Conservation (phyloP, 352 stramenopile genomes). For the Pythium monospermum region DNA sequence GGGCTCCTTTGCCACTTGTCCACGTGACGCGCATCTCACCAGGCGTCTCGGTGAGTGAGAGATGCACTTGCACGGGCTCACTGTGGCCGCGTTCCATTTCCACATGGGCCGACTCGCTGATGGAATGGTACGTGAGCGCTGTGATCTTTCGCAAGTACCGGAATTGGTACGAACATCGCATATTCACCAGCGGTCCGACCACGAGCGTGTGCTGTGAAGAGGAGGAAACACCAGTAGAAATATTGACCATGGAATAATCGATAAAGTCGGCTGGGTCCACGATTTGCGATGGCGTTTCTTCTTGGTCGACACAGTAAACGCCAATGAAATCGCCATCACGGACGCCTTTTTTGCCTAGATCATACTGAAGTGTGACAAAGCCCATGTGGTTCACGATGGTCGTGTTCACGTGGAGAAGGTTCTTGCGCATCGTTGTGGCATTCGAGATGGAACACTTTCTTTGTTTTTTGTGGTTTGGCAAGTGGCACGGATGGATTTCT, state of each 20-base stretch:
- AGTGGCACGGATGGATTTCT: constrained; percentile 23
- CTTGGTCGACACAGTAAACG: constrained; percentile 34
- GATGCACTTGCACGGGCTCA: constrained; percentile 32
- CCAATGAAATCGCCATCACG: constrained; percentile 26
- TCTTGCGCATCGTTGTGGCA: not conserved
- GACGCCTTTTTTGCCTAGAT: constrained; percentile 1
- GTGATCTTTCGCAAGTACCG: constrained; percentile 21
- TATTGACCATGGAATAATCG: constrained; percentile 28
- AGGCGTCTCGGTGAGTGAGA: constrained; percentile 24
- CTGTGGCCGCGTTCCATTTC: constrained; percentile 24
- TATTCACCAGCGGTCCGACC: constrained; percentile 43
- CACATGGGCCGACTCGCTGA: constrained; percentile 25
- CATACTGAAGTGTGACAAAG: constrained; percentile 20
- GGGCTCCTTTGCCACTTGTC: constrained; percentile 20
- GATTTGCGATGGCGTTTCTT: not conserved
- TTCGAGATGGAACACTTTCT: constrained; percentile 24
- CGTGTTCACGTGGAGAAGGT: constrained; percentile 24
- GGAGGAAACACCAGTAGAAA: not conserved
- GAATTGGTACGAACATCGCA: constrained; percentile 45
- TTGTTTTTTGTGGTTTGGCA: constrained; percentile 12
- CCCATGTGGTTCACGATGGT: constrained; percentile 29
- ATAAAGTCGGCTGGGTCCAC: constrained; percentile 17
- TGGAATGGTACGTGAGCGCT: constrained; percentile 12
- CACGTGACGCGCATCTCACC: constrained; percentile 38
- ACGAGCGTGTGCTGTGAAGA: constrained; percentile 15